Evolutionary conservation across 2,329 filamentous ascomycete species (phyloP).

Genomic region (Penicillium decumbens): DNA sequence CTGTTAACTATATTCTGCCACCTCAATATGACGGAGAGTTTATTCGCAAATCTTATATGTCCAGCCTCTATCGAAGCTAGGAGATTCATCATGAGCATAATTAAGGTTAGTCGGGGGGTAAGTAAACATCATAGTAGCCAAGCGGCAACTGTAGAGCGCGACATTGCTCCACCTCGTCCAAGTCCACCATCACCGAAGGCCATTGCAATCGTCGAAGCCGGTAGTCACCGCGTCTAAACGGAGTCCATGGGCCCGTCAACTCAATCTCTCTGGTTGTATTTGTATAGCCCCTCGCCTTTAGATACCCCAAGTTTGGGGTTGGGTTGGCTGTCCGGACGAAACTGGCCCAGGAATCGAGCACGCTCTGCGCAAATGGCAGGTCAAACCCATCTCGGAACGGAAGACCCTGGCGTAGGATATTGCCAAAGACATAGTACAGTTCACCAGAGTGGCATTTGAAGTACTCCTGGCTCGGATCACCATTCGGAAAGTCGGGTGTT

Average conservation of each 20-base stretch:
- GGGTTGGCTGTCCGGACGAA: conserved; percentile 19
- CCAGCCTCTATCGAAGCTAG: not conserved
- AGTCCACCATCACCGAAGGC: conserved; percentile 11
- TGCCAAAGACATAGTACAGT: conserved; percentile 53
- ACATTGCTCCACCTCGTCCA: conserved; percentile 17
- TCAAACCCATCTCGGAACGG: conserved; percentile 20
- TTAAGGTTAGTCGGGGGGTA: not conserved
- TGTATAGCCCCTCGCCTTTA: conserved; percentile 17
- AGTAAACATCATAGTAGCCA: conserved; percentile 2
- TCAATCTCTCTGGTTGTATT: conserved; percentile 14
- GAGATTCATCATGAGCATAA: not conserved
- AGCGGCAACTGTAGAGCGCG: conserved; percentile 12
- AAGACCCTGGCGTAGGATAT: conserved; percentile 28
- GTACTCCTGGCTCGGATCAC: conserved; percentile 51
- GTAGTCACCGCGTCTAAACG: conserved; percentile 5
- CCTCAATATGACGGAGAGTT: not conserved
- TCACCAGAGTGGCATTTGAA: conserved; percentile 55
- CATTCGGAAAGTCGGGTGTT: conserved; percentile 37
- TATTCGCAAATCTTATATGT: not conserved
- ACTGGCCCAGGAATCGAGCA: conserved; percentile 24
- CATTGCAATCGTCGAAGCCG: conserved; percentile 16
- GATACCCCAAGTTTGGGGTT: conserved; percentile 13
- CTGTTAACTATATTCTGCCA: not conserved
- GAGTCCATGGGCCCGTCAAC: conserved; percentile 7
- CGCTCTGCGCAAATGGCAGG: conserved; percentile 21